Base-by-base conservation (phyloP, 1,284 basidiomycete species). In the Pholiota adiposa region DNA sequence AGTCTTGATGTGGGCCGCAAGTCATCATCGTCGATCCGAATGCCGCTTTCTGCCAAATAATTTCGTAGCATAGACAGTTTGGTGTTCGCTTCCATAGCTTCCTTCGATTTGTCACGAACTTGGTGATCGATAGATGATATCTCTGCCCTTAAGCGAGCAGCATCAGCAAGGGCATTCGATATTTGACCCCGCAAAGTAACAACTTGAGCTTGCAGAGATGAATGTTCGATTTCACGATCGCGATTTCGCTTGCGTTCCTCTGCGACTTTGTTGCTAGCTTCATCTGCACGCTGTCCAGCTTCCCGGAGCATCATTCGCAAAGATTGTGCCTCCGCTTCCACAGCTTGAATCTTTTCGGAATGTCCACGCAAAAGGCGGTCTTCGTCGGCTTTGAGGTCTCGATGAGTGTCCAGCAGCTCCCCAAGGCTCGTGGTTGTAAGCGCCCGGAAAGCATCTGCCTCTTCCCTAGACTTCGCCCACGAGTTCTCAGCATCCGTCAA, bases 41-140 rank as follows among this genome's bases (percentile, higher is more conserved):
- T 83, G 8, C 94, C 96, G 68, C 94, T 91, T 70, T 99, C 97
- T 43, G 89, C 86, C 55, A 98, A 84, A 70, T 97, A 90, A 69
- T 88, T 92, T 58, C 94, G 88, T 62, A 99, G 81, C 79, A 95
- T 89, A 34, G 83, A 85, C 62, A 93, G 78, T 65, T 93, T 92
- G 62, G 96, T 80, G 62, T 87, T 86, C 0, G 88, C 81, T 59
- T 95, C 92, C 4, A 90, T 83, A 1, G 87, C 82, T 48, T 90
- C 85, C 70, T 89, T 88, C 54, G 81, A 72, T 68, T 86, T 88
- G 56, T 92, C 89, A 41, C 79, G 81, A 44, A 94, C 75, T 61
- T 90, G 86, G 8, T 80, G 73, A 60, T 98, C 95, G 70, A 87
- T 89, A 38, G 83, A 80, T 1, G 83, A 74, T 9, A 92, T 75